Conservation (phyloP, 805 yeast species). For the Lipomyces spencermartinsiae region DNA sequence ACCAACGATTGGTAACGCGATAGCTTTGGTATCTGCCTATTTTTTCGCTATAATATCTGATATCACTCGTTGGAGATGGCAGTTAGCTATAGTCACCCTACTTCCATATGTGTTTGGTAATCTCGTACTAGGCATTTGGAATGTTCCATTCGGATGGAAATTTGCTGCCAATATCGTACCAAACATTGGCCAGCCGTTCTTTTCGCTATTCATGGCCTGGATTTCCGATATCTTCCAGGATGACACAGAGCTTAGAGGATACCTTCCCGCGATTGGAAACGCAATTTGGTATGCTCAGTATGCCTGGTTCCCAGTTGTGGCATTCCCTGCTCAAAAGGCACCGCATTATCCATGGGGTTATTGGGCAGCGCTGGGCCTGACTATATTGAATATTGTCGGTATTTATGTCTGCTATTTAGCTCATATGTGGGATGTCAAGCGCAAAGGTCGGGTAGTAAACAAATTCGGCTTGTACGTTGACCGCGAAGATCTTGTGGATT, state of each 20-base stretch:
- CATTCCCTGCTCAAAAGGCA: conserved; percentile 47
- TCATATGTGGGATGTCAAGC: conserved; percentile 25
- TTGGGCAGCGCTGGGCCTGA: conserved; percentile 27
- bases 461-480: conserved; percentile 29
- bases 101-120: conserved; percentile 33
- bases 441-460: conserved; percentile 24
- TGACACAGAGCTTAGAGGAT: conserved; percentile 45
- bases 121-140: conserved; percentile 33
- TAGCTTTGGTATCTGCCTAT: conserved; percentile 44
- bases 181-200: conserved; percentile 26
- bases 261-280: conserved; percentile 46
- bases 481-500: conserved; percentile 13
- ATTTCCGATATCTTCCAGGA: conserved; percentile 40
- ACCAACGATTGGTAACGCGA: conserved; percentile 47
- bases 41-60: conserved; percentile 45
- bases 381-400: conserved; percentile 17
- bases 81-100: conserved; percentile 27
- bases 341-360: conserved; percentile 43
- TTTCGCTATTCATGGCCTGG: conserved; percentile 39
- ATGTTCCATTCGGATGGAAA: conserved; percentile 30
- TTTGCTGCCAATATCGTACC: conserved; percentile 34
- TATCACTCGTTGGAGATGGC: conserved; percentile 44
- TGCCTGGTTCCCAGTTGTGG: no score
- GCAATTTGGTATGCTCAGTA: conserved; percentile 47
- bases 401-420: conserved; percentile 25